Evolutionary conservation across 2,329 filamentous ascomycete species (phyloP).

Genomic region (Davidsoniella eucalypti): DNA sequence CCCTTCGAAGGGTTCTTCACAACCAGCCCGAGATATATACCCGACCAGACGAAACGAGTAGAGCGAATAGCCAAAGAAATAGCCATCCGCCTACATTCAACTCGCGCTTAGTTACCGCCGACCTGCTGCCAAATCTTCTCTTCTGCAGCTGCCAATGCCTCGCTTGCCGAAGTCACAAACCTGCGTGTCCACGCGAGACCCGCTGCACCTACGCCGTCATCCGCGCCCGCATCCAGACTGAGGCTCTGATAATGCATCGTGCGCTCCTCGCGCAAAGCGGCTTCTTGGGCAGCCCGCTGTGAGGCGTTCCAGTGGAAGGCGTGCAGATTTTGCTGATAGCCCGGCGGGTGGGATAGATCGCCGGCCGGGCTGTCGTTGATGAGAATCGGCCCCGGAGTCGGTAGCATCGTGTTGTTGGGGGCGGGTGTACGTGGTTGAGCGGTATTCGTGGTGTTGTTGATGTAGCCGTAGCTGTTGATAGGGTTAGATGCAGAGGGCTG

Average conservation of each 20-base stretch:
- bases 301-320: conserved; percentile 34
- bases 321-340: conserved; percentile 39
- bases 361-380: conserved; percentile 25
- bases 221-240: conserved; percentile 19
- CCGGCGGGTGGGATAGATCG: conserved; percentile 30
- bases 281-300: conserved; percentile 27
- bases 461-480: no score
- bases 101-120: no score
- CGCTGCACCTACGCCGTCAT: conserved; percentile 35
- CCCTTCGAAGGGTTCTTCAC: no score
- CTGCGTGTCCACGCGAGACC: conserved; percentile 29
- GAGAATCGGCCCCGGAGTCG: no score
- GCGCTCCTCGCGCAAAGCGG: conserved; percentile 17
- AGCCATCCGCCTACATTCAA: no score
- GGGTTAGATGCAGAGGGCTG: no score
- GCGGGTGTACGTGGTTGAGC: no score
- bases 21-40: no score
- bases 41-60: no score
- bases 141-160: conserved; percentile 41
- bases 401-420: no score
- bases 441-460: no score
- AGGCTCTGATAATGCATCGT: not conserved
- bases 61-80: no score
- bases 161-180: conserved; percentile 38
- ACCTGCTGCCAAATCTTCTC: conserved; percentile 38